Base-by-base conservation (phyloP, 805 yeast species). In the Starmerella floris region DNA sequence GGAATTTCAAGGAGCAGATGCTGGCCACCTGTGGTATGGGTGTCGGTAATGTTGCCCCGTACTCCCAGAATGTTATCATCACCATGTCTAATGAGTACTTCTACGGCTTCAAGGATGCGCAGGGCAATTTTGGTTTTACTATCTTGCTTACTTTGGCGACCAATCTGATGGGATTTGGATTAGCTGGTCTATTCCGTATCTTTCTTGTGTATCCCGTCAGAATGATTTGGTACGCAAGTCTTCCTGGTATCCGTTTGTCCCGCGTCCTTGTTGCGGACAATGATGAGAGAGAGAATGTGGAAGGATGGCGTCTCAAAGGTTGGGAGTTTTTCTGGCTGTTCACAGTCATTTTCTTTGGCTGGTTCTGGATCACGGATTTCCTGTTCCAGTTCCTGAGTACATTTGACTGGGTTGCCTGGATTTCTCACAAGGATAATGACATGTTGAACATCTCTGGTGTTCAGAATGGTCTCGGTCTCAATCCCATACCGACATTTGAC, bases 351-450 rank as follows among this genome's bases (percentile, higher is more conserved):
- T 56, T 68, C 17, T 75, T 76, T 52, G 48, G 66, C 13, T 77
- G 76, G 69, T 73, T 71, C 54, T 77, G 79, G 76, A 60, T 79
- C 50, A 83, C 84, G 4, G 79, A 76, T 41, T 77, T 66, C 54
- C 63, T 79, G 19, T 77, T 76, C 63, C 63, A 65, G 16, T 83
- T 76, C 2, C 64, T 79, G 43, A 67, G 76, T 1, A 69, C 70
- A 53, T 78, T 79, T 57, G 72, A 66, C 51, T 75, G 79, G 80
- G 64, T 71, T 52, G 64, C 71, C 3, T 74, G 79, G 80, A 48
- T 48, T 73, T 75, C 39, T 40, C 72, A 34, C 26, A 58, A 75
- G 48, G 75, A 76, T 54, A 70, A 73, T 45, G 64, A 70, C 33
- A 69, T 74, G 9, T 76, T 75, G 45, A 73, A 74, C 42, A 62